Evolutionary conservation across 768 basidiomycete species (phyloP), one percentile per base, ranked within the genome.

Genomic region (Russula virescens): DNA sequence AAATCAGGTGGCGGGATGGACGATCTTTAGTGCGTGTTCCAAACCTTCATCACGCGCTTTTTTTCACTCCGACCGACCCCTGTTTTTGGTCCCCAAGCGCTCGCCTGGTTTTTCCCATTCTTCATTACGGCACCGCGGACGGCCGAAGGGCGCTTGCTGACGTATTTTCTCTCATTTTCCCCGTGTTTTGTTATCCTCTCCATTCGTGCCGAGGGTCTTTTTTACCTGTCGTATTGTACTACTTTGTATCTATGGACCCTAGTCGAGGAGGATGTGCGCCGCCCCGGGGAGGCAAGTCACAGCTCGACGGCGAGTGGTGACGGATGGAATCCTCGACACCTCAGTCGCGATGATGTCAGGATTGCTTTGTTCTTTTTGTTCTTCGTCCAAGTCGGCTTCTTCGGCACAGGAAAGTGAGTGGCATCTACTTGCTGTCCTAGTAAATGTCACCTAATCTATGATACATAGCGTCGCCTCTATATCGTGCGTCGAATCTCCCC

Each of bases 321-420:
- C 14, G 56, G 58, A 19, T 72, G 72, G 59, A 68, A 70, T 8
- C 70, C 68, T 11, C 35, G 40, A 18, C 25, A 52, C 3, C 46
- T 68, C 21, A 62, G 60, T 2, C 72, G 73, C 42, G 86, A 87
- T 43, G 87, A 91, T 62, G 71, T 91, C 14, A 75, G 91, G 52
- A 84, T 89, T 57, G 89, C 87, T 0, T 65, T 93, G 23, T 89
- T 91, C 71, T 93, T 93, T 74, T 73, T 94, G 62, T 90, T 90
- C 72, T 91, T 94, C 67, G 86, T 93, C 8, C 91, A 94, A 68
- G 82, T 91, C 46, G 91, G 85, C 2, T 93, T 92, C 73, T 92
- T 91, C 69, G 91, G 91, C 9, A 89, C 83, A 42, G 89, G 89
- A 76, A 91, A 89, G 87, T 88, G 74, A 68, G 88, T 79, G 11